phyloP scores from a whole-genome alignment of 495 filamentous ascomycete genomes.

The Hamigera avellanea region DNA sequence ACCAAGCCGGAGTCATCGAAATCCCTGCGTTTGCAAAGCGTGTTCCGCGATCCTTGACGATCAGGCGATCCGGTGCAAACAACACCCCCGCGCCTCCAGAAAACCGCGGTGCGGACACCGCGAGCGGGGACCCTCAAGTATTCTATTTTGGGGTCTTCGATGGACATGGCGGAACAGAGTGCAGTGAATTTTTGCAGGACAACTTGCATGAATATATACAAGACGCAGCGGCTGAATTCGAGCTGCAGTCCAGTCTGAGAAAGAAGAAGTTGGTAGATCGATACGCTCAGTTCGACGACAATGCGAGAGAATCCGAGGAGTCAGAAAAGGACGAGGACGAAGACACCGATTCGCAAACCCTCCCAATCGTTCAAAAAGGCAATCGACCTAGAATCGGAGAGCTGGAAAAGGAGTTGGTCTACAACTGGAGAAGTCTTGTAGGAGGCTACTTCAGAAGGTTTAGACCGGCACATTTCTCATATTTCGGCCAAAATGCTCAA shows the following conservation, averaged over 20 bases:
- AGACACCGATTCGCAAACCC: constrained; percentile 4
- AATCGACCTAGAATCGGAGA: constrained; percentile 27
- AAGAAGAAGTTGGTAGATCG: constrained; percentile 12
- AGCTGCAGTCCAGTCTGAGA: constrained; percentile 56
- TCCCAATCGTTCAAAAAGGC: constrained; percentile 29
- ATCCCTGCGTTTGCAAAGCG: constrained; percentile 86
- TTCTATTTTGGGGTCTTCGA: constrained; percentile 98
- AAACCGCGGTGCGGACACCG: constrained; percentile 51
- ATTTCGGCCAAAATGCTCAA: constrained; percentile 12
- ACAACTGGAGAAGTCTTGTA: constrained; percentile 71
- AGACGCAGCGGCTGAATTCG: constrained; percentile 59
- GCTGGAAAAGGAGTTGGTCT: constrained; percentile 55
- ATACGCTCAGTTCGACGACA: constrained; percentile 6
- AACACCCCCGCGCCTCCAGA: constrained; percentile 19
- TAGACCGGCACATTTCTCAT: constrained; percentile 54
- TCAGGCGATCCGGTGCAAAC: constrained; percentile 11
- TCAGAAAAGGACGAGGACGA: background rate
- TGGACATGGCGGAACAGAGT: constrained; percentile 86
- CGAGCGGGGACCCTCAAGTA: constrained; percentile 81
- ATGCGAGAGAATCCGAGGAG: background rate
- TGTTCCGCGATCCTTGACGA: constrained; percentile 57
- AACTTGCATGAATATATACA: constrained; percentile 84
- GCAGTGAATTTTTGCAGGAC: constrained; percentile 75
- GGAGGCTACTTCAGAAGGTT: constrained; percentile 93
- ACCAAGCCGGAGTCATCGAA: constrained; percentile 88